Conservation (phyloP, 768 basidiomycete genomes). For the Lentinula boryana region DNA sequence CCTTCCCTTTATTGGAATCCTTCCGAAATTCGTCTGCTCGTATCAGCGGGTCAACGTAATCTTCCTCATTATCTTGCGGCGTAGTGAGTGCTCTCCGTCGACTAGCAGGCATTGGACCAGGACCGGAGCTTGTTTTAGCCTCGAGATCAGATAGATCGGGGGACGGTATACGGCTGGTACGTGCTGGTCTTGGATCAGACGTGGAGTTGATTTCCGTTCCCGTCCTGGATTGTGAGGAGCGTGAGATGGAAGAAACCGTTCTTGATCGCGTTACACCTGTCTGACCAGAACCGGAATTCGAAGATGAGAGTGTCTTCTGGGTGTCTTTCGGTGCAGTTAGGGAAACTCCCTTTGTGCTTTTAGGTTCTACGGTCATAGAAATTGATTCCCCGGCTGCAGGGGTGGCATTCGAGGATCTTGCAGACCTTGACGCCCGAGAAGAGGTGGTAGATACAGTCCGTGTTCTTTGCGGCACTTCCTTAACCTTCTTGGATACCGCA, state of each 20-base stretch:
- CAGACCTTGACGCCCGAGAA: not conserved
- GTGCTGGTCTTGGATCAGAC: not conserved
- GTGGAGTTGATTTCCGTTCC: not conserved
- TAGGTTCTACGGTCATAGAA: not conserved
- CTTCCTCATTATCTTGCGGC: slow-evolving; percentile 25
- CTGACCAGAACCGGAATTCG: not conserved
- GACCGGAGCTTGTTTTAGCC: slow-evolving; percentile 4
- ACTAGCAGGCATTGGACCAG: not conserved
- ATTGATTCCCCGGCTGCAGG: not conserved
- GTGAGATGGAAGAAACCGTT: not conserved
- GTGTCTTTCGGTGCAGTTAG: not conserved
- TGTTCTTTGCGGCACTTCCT: not conserved
- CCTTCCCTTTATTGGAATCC: slow-evolving; percentile 20
- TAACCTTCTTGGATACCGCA: not conserved
- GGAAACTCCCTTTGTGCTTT: not conserved
- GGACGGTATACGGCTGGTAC: slow-evolving; percentile 11
- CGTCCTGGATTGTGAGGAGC: not conserved
- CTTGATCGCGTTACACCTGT: not conserved
- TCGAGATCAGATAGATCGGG: slow-evolving; percentile 31
- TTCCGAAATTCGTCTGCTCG: slow-evolving; percentile 4
- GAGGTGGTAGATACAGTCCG: not conserved
- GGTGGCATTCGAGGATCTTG: not conserved
- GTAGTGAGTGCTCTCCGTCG: slow-evolving; percentile 23
- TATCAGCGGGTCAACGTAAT: slow-evolving; percentile 25
- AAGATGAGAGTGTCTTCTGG: not conserved